Evolutionary conservation across 306 rosid genomes (phyloP).

Genomic region (Casuarina cunninghamiana): DNA sequence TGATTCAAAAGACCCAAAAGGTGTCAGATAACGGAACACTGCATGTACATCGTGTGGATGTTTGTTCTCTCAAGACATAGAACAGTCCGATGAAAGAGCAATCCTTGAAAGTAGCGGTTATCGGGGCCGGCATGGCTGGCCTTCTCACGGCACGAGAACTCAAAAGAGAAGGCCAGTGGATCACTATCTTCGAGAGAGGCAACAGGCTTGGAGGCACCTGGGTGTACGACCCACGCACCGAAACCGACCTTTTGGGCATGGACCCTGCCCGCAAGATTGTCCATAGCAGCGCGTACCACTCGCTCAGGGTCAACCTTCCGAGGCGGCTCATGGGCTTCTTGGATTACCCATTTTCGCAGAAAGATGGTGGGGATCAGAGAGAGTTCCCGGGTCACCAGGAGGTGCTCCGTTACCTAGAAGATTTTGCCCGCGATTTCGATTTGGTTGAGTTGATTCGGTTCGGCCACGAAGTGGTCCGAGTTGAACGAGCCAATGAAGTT

Average conservation of each 20-base stretch:
- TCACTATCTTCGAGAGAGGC: constrained; percentile 35
- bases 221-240: constrained; percentile 33
- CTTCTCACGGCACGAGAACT: constrained; percentile 40
- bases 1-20: no score
- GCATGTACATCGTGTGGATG: not conserved
- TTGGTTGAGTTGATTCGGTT: constrained; percentile 15
- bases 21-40: no score
- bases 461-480: constrained; percentile 3
- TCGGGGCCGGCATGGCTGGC: constrained; percentile 41
- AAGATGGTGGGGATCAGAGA: constrained; percentile 37
- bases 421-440: constrained; percentile 42
- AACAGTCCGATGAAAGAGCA: not conserved
- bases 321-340: constrained; percentile 40
- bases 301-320: constrained; percentile 40
- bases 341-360: constrained; percentile 38
- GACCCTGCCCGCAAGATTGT: constrained; percentile 26
- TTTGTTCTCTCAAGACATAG: not conserved
- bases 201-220: constrained; percentile 40
- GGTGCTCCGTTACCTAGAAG: constrained; percentile 46
- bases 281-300: constrained; percentile 39
- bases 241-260: constrained; percentile 34
- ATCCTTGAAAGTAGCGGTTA: constrained; percentile 28
- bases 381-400: constrained; percentile 55
- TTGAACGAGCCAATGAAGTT: constrained; percentile 5
- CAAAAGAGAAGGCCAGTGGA: constrained; percentile 30